Evolutionary conservation across 306 rosid genomes (phyloP), one percentile per base, ranked within the genome.

Genomic region (Citrullus mucosospermus): DNA sequence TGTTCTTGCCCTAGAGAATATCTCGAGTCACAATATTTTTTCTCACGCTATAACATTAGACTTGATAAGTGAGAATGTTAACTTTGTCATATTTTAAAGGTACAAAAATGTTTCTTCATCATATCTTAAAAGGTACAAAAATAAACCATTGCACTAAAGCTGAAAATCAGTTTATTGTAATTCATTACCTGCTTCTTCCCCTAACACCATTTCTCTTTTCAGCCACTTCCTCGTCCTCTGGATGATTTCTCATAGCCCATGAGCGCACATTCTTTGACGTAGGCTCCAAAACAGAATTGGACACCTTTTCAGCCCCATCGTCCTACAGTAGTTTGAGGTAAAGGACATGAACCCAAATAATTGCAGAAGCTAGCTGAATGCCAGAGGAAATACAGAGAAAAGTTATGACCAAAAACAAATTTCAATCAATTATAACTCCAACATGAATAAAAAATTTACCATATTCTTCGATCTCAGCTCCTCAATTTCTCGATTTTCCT

Each of bases 301-400:
- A 81, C 82, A 82, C 91, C 44, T 80, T 82, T 81, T 90, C 96
- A 86, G 82, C 88, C 88, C 91, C 89, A 83, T 87, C 98, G 81
- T 96, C 99, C 99, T 96, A 96, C 99, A 96, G 99, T 90, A 92
- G 99, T 96, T 92, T 90, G 99, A 96, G 99, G 99, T 85, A 96
- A 96, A 92, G 96, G 98, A 89, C 92, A 96, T 96, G 99, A 96
- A 89, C 99, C 99, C 98, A 92, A 92, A 96, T 92, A 91, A 95
- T 95, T 92, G 99, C 93, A 92, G 99, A 95, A 95, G 97, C 98
- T 91, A 89, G 96, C 99, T 96, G 98, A 96, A 84, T 79, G 90
- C 91, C 89, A 88, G 88, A 88, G 85, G 91, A 88, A 92, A 92
- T 93, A 92, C 88, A 82, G 86, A 84, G 88, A 68, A 50, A 90